Conservation (phyloP, 768 basidiomycete genomes). For the Hygrophoropsis aurantiaca region DNA sequence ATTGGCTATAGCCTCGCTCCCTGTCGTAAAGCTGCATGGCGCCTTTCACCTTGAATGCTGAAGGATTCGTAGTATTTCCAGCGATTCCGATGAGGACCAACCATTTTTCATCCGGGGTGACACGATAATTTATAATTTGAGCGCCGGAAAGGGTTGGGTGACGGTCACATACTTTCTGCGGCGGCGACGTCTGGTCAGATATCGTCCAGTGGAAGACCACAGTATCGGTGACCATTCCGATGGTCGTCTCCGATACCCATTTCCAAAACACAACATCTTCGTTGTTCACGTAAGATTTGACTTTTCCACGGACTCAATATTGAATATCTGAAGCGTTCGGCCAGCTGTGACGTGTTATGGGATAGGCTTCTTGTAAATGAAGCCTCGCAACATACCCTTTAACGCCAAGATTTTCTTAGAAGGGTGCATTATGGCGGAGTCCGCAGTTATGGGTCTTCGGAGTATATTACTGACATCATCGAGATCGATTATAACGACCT, state of each 20-base stretch:
- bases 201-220: constrained; percentile 93
- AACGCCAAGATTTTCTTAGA: constrained; percentile 94
- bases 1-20: constrained; percentile 91
- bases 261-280: constrained; percentile 99
- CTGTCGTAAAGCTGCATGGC: constrained; percentile 96
- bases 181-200: constrained; percentile 68
- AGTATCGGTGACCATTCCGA: constrained; percentile 94
- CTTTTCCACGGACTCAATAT: constrained; percentile 95
- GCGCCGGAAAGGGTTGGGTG: constrained; percentile 91
- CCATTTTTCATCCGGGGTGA: constrained; percentile 94
- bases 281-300: constrained; percentile 91
- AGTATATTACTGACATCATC: constrained; percentile 96
- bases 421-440: constrained; percentile 98
- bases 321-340: constrained; percentile 95
- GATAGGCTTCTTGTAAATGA: neutral
- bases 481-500: constrained; percentile 99
- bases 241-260: constrained; percentile 89
- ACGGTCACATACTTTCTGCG: constrained; percentile 94
- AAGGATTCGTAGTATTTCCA: constrained; percentile 87
- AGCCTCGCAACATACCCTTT: constrained; percentile 59
- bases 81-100: constrained; percentile 95
- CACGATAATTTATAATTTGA: constrained; percentile 98
- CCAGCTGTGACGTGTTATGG: constrained; percentile 53
- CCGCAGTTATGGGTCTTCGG: constrained; percentile 94
- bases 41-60: constrained; percentile 98